Conservation (phyloP, 2,329 filamentous ascomycete genomes). For the Lachnellula occidentalis region DNA sequence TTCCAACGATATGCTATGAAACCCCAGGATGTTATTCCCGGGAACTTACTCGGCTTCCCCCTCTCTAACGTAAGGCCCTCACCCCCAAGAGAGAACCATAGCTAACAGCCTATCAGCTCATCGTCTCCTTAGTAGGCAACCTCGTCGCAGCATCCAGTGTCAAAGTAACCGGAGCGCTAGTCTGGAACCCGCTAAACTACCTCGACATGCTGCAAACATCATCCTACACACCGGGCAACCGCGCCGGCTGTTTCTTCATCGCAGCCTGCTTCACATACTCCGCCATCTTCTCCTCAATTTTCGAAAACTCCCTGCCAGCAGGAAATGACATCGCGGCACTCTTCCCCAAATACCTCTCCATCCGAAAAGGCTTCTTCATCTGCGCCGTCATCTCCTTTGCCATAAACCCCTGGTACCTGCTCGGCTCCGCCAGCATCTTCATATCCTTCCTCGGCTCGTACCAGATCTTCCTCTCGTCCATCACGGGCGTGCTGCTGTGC, state of each 20-base stretch:
- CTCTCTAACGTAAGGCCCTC: conserved; percentile 29
- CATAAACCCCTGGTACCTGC: conserved; percentile 36
- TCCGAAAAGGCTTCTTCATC: conserved; percentile 37
- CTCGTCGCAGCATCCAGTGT: conserved; percentile 32
- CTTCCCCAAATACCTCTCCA: conserved; percentile 36
- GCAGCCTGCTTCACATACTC: conserved; percentile 38
- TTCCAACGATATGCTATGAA: conserved; percentile 39
- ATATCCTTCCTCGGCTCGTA: conserved; percentile 38
- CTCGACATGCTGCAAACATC: conserved; percentile 34
- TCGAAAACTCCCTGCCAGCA: conserved; percentile 38
- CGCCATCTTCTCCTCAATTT: conserved; percentile 38
- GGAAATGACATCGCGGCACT: conserved; percentile 36
- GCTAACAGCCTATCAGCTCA: conserved; percentile 15
- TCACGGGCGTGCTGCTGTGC: conserved; percentile 38
- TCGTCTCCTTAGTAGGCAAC: conserved; percentile 37
- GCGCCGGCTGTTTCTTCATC: conserved; percentile 38
- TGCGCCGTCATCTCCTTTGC: conserved; percentile 32
- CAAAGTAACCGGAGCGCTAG: conserved; percentile 31
- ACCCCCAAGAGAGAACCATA: neutral
- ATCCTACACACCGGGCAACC: conserved; percentile 32
- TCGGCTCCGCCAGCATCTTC: conserved; percentile 33
- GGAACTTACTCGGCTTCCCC: conserved; percentile 38
- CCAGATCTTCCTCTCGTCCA: conserved; percentile 37
- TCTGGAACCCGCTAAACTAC: conserved; percentile 34
- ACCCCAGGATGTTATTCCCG: conserved; percentile 37